phyloP scores from a whole-genome alignment of 1,284 basidiomycete genomes.

The Neotropicomus parvogracilis region DNA sequence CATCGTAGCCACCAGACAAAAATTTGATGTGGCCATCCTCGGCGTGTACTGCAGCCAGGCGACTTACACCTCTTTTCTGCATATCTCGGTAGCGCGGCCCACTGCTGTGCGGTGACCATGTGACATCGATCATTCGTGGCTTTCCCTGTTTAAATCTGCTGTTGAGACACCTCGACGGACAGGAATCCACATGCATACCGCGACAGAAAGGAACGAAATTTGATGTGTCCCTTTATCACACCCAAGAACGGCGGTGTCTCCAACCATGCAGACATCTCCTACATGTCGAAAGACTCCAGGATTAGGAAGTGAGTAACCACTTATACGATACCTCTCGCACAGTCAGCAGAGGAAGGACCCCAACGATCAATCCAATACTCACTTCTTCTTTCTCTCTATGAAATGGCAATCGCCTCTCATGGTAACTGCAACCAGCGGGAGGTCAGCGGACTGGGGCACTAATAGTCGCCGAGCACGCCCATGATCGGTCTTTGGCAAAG shows the following conservation, averaged over 20 bases:
- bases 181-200: slow-evolving; percentile 30
- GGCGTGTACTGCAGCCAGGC: slow-evolving; percentile 37
- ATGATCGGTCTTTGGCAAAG: slow-evolving; percentile 39
- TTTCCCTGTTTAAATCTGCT: slow-evolving; percentile 21
- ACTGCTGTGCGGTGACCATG: slow-evolving; percentile 29
- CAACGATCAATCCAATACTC: slow-evolving; percentile 14
- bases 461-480: slow-evolving; percentile 44
- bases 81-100: slow-evolving; percentile 27
- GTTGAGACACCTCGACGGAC: slow-evolving; percentile 19
- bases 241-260: slow-evolving; percentile 42
- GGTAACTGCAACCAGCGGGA: slow-evolving; percentile 44
- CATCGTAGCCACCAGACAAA: slow-evolving; percentile 45
- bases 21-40: slow-evolving; percentile 35
- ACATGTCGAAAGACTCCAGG: slow-evolving; percentile 39
- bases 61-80: slow-evolving; percentile 36
- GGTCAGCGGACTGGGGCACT: slow-evolving; percentile 31
- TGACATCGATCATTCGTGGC: slow-evolving; percentile 31
- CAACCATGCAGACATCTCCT: slow-evolving; percentile 41
- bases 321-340: slow-evolving; percentile 35
- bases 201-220: slow-evolving; percentile 39
- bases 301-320: slow-evolving; percentile 42
- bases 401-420: slow-evolving; percentile 53
- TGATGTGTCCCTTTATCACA: slow-evolving; percentile 40
- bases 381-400: slow-evolving; percentile 38
- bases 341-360: slow-evolving; percentile 15